Base-by-base conservation (phyloP, 1,139 yeast species). In the Spathaspora sp. region DNA sequence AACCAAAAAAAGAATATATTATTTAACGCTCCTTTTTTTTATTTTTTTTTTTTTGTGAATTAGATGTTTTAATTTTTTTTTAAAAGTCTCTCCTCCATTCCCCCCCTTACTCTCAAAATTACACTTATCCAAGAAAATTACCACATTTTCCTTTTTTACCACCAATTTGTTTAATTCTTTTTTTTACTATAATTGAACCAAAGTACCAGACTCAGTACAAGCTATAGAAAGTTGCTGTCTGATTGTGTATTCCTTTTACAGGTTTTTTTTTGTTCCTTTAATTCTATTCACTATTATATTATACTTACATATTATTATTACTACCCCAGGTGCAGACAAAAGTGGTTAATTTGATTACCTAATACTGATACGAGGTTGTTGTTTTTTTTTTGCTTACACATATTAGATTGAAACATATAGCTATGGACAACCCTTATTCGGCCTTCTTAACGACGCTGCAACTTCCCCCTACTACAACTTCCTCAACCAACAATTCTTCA, bases 351-450 rank as follows among this genome's bases (percentile, higher is more conserved):
- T 26, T 26, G 33, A 38, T 26, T 17, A 16, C 34, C 34, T 29
- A 29, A 29, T 29, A 29, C 16, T n/a, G 15, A 20, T 20, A 26
- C 29, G 4, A n/a, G n/a, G n/a, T n/a, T n/a, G n/a, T n/a, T n/a
- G n/a, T n/a, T n/a, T n/a, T 15, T n/a, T 4, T 15, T 17, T 29
- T n/a, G 8, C 8, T 29, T 20, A 26, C 15, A 26, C 15, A 31
- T 9, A 23, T 11, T n/a, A 8, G 7, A 29, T 15, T 13, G 18
- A 29, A 16, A 4, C 24, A 31, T 10, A 18, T 23, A 16, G 42
- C 29, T 33, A 41, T 41, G 43, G 36, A 41, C 39, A 25, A 26
- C 18, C 16, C 43, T 13, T 41, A 17, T 34, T 39, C 39, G 9
- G 17, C 34, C 11, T 34, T 41, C n/a, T 41, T 26, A 10, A 24